Conservation (phyloP, 2,329 filamentous ascomycete genomes). For the Diaporthe sp. region DNA sequence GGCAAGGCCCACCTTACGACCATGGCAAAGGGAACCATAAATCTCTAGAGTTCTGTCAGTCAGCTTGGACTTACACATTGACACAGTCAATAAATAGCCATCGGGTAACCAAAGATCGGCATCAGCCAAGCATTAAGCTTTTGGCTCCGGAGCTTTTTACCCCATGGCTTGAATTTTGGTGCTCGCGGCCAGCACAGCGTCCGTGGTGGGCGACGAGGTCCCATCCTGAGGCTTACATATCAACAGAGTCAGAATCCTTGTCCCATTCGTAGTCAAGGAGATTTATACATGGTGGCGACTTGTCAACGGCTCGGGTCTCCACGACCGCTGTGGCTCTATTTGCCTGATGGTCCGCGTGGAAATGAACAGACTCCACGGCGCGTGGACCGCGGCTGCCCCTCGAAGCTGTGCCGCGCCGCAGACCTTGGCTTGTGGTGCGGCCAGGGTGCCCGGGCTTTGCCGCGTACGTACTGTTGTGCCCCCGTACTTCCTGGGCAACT, state of each 20-base stretch:
- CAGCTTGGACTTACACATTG: conserved; percentile 17
- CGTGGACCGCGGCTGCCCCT: background rate
- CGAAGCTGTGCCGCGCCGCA: conserved; percentile 3
- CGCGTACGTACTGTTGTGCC: background rate
- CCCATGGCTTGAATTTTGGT: conserved; percentile 20
- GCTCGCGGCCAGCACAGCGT: background rate
- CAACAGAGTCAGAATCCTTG: conserved; percentile 19
- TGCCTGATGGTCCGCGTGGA: conserved; percentile 8
- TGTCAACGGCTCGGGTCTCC: conserved; percentile 10
- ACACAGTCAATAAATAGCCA: background rate
- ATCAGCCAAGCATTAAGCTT: conserved; percentile 26
- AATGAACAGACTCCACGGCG: conserved; percentile 19
- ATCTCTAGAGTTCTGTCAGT: background rate
- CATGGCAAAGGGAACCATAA: background rate
- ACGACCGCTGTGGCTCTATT: conserved; percentile 7
- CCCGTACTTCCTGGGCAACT: background rate
- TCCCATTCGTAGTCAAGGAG: background rate
- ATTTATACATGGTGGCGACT: conserved; percentile 4
- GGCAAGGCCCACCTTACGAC: conserved; percentile 11
- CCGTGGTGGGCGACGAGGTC: background rate
- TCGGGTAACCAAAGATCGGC: conserved; percentile 13
- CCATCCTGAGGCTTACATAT: background rate
- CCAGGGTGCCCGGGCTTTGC: background rate
- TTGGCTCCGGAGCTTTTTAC: conserved; percentile 27
- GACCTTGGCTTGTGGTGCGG: conserved; percentile 4